Base-by-base conservation (phyloP, 352 stramenopile genomes). In the Globisporangium uncinulatum region DNA sequence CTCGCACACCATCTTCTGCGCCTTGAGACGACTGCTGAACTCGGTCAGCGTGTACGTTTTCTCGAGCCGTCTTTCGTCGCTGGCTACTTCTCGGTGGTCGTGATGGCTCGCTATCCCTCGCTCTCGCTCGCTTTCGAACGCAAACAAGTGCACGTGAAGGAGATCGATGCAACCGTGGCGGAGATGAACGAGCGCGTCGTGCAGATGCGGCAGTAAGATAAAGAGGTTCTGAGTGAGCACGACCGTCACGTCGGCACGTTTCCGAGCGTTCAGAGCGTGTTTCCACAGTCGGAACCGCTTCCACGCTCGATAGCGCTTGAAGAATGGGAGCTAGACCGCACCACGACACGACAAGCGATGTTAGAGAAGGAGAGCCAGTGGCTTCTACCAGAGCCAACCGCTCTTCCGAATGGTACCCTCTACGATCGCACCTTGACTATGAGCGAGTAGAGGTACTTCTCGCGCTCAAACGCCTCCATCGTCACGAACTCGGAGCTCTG, bases 231-330 rank as follows among this genome's bases (percentile, higher is more conserved):
- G 74, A n/a, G 79, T 83, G 2, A 98, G 63, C 3, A 69, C 74
- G 0, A 74, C 32, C 11, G 66, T 56, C 10, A 59, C 73, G 20
- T 71, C 60, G 15, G 54, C 56, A 15, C 62, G 83, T 66, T 77
- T 87, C 45, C 63, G 58, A 0, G 70, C 51, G 31, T 76, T 87
- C 31, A 98, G 56, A 32, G 71, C 67, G 55, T 76, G 76, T 37
- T 89, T 92, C 93, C 93, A 98, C 15, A 92, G 67, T 6, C 60
- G 75, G 58, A 97, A 98, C 24, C 67, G 76, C 60, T 98, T 98
- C 92, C 92, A 98, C 19, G 76, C 45, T 6, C 81, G 79, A 72
- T 97, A 97, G 17, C 81, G 79, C 45, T 73, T 78, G 65, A 97
- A 97, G 69, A 97, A 97, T 7, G 78, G 72, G n/a, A 92, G 58